phyloP scores from a whole-genome alignment of 2,329 filamentous ascomycete species.

The Hymenoscyphus repandus region DNA sequence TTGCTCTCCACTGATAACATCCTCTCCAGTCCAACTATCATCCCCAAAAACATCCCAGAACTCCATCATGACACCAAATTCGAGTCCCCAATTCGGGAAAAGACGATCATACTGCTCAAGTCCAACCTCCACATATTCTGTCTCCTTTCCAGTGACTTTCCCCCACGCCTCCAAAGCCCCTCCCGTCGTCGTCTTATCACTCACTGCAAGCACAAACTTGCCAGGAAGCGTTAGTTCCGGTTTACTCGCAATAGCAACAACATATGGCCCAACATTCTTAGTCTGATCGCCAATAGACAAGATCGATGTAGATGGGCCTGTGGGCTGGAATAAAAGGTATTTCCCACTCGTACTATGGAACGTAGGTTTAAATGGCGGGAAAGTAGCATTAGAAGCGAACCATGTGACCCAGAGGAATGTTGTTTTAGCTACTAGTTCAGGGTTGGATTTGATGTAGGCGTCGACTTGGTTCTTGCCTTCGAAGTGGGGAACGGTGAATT shows the following conservation, averaged over 20 bases:
- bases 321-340: conserved; percentile 30
- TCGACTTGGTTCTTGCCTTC: conserved; percentile 33
- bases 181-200: conserved; percentile 23
- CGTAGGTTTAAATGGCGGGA: conserved; percentile 26
- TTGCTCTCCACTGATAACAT: no score
- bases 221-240: conserved; percentile 28
- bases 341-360: conserved; percentile 23
- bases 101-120: conserved; percentile 28
- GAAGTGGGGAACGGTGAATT: conserved; percentile 34
- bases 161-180: conserved; percentile 32
- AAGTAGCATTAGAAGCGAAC: conserved; percentile 33
- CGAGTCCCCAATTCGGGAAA: conserved; percentile 29
- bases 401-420: conserved; percentile 36
- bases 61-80: conserved; percentile 28
- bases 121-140: conserved; percentile 25
- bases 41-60: conserved; percentile 27
- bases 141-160: conserved; percentile 22
- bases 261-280: conserved; percentile 33
- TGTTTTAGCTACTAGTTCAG: conserved; percentile 33
- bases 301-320: conserved; percentile 26
- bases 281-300: conserved; percentile 29
- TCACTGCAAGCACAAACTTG: conserved; percentile 28
- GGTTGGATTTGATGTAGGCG: conserved; percentile 30
- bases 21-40: conserved; percentile 27
- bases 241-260: conserved; percentile 30